Evolutionary conservation across 208 protist genomes (phyloP).

Genomic region (Phytomonas sp.): DNA sequence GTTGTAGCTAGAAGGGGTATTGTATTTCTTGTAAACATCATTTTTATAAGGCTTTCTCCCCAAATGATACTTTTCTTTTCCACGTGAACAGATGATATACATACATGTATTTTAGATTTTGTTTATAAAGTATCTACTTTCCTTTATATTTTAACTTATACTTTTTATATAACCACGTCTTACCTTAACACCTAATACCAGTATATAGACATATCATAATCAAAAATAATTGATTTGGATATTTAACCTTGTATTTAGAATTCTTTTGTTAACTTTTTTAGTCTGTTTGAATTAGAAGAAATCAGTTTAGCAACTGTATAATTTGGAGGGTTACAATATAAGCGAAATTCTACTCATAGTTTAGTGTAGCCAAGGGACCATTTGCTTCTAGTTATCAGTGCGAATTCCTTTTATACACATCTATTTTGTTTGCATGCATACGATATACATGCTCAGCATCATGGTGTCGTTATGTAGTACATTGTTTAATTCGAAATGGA

Average conservation of each 20-base stretch:
- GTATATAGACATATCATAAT: neutral
- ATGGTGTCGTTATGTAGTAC: too few relatives aligned
- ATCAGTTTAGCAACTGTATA: neutral
- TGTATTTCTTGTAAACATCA: neutral
- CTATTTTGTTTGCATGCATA: too few relatives aligned
- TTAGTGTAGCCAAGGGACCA: neutral
- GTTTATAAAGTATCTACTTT: neutral
- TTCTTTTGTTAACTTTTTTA: constrained; percentile 14
- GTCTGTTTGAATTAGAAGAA: neutral
- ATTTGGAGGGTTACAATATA: neutral
- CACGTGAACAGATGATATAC: neutral
- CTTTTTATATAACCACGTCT: neutral
- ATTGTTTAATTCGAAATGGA: neutral
- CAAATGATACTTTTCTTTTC: neutral
- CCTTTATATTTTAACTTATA: constrained; percentile 1
- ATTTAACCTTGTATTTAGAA: constrained; percentile 10
- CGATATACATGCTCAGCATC: too few relatives aligned
- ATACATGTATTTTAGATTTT: neutral
- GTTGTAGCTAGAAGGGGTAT: too few relatives aligned
- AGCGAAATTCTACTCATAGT: neutral
- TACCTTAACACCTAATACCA: constrained; percentile 6
- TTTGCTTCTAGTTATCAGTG: too few relatives aligned
- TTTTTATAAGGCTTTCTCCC: neutral
- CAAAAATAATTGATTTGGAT: constrained; percentile 7
- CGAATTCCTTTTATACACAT: too few relatives aligned